Percentiles rank a stretch among this genome's conserved stretches.
phyloP scores from a whole-genome alignment of 371 early-diverging fungal species.

The Circinella umbellata region DNA sequence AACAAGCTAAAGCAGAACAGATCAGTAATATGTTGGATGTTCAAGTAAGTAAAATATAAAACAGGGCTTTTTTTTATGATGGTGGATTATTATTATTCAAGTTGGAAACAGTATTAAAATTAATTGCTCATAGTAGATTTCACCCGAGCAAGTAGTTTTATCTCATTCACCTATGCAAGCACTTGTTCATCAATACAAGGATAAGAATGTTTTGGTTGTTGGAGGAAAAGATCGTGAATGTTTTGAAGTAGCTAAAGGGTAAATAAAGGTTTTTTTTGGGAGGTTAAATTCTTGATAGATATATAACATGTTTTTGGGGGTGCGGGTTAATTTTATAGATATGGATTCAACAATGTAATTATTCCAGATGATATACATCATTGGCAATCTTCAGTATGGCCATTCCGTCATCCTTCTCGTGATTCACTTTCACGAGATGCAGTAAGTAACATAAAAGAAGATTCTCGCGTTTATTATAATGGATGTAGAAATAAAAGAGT shows the following conservation, averaged over 20 bases:
- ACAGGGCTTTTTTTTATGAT: too few relatives aligned
- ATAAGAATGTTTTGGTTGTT: conserved; percentile 71
- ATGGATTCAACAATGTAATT: conserved; percentile 82
- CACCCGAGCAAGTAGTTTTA: conserved; percentile 74
- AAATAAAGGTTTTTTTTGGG: conserved; percentile 7
- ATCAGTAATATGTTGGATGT: conserved; percentile 67
- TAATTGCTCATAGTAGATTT: conserved; percentile 40
- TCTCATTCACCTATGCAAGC: conserved; percentile 86
- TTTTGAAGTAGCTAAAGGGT: conserved; percentile 64
- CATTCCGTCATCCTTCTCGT: conserved; percentile 53
- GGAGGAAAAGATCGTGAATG: conserved; percentile 73
- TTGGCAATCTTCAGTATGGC: conserved; percentile 77
- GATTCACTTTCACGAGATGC: conserved; percentile 2
- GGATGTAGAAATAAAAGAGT: too few relatives aligned
- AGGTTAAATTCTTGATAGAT: too few relatives aligned
- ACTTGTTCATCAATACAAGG: conserved; percentile 58
- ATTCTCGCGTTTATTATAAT: too few relatives aligned
- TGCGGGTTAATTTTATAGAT: conserved; percentile 33
- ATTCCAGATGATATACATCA: conserved; percentile 77
- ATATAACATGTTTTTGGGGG: too few relatives aligned
- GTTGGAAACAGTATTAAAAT: too few relatives aligned
- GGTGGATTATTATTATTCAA: too few relatives aligned
- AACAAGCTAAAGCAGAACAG: conserved; percentile 74
- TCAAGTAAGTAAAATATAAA: conserved; percentile 35
- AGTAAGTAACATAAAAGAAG: background rate